Percentiles rank a stretch among this genome's conserved stretches.
Conservation (phyloP, 768 basidiomycete species). For the Strobilomyces dryophilus region DNA sequence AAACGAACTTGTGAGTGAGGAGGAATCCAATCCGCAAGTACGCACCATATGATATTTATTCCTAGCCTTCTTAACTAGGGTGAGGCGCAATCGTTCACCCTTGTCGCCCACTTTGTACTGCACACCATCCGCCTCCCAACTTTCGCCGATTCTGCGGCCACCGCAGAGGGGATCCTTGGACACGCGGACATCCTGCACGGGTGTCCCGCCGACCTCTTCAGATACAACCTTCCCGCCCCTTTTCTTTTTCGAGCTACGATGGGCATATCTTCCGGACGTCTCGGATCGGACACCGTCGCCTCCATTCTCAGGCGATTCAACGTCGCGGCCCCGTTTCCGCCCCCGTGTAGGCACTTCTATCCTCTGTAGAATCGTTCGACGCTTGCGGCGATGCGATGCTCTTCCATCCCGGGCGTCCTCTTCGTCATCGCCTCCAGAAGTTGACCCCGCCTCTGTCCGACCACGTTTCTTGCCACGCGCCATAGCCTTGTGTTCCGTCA, state of each 20-base stretch:
- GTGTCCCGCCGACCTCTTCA: constrained; percentile 44
- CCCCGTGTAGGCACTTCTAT: constrained; percentile 49
- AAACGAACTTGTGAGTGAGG: not conserved
- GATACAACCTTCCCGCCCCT: constrained; percentile 43
- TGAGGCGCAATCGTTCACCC: constrained; percentile 64
- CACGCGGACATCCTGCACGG: constrained; percentile 43
- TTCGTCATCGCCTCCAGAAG: constrained; percentile 57
- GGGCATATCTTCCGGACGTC: constrained; percentile 3
- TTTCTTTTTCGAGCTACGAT: constrained; percentile 43
- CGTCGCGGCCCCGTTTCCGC: constrained; percentile 64
- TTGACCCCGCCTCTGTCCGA: constrained; percentile 67
- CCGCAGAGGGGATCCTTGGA: constrained; percentile 51
- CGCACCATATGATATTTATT: constrained; percentile 73
- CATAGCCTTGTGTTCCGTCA: constrained; percentile 35
- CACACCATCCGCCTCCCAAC: constrained; percentile 72
- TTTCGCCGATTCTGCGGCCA: constrained; percentile 62
- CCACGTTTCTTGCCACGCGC: constrained; percentile 68
- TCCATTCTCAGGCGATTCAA: constrained; percentile 40
- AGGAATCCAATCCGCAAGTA: not conserved
- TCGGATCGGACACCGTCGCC: constrained; percentile 15
- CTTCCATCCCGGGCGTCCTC: constrained; percentile 39
- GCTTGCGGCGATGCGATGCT: constrained; percentile 47
- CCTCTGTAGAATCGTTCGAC: constrained; percentile 51
- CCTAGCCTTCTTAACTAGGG: constrained; percentile 66
- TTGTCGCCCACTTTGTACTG: constrained; percentile 68